Conservation (phyloP, 305 asterid genomes). For the Coffea humblotiana region DNA sequence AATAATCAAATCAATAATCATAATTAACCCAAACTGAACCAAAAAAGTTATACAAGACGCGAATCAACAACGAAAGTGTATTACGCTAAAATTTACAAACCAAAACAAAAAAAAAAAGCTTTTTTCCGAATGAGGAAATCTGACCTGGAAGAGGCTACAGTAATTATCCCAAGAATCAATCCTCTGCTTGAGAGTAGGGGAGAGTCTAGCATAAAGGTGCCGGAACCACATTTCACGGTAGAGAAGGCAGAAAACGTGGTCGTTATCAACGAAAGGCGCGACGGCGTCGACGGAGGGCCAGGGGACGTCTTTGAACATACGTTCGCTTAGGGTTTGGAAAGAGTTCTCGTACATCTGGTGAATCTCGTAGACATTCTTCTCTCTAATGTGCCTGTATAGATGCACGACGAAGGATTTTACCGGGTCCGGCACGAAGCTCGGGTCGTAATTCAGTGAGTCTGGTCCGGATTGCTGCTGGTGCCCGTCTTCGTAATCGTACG, state of each 20-base stretch:
- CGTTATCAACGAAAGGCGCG: slow-evolving; percentile 78
- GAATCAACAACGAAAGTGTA: too few relatives aligned
- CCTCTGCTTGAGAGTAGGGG: slow-evolving; percentile 81
- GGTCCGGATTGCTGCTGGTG: slow-evolving; percentile 15
- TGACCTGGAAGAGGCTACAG: slow-evolving; percentile 80
- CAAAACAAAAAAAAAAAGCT: neutral
- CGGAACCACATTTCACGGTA: slow-evolving; percentile 97
- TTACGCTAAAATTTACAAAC: too few relatives aligned
- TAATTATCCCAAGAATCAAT: slow-evolving; percentile 94
- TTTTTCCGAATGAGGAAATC: neutral
- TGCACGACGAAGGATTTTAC: slow-evolving; percentile 85
- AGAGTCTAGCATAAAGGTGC: slow-evolving; percentile 77
- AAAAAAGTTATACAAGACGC: neutral
- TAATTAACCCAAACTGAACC: neutral
- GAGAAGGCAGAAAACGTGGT: slow-evolving; percentile 87
- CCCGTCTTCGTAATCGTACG: slow-evolving; percentile 42
- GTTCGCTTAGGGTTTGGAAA: slow-evolving; percentile 83
- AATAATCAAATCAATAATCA: too few relatives aligned
- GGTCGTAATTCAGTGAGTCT: slow-evolving; percentile 50
- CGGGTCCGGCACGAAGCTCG: slow-evolving; percentile 83
- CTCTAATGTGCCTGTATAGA: slow-evolving; percentile 86
- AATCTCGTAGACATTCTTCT: slow-evolving; percentile 93
- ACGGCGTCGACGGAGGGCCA: slow-evolving; percentile 96
- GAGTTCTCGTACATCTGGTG: slow-evolving; percentile 92
- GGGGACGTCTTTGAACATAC: slow-evolving; percentile 80